These are phyloP conservation scores for Xerocomellus dryophilus DNA, from an alignment of 768 basidiomycete genomes.

Conservation along the genomic window DNA sequence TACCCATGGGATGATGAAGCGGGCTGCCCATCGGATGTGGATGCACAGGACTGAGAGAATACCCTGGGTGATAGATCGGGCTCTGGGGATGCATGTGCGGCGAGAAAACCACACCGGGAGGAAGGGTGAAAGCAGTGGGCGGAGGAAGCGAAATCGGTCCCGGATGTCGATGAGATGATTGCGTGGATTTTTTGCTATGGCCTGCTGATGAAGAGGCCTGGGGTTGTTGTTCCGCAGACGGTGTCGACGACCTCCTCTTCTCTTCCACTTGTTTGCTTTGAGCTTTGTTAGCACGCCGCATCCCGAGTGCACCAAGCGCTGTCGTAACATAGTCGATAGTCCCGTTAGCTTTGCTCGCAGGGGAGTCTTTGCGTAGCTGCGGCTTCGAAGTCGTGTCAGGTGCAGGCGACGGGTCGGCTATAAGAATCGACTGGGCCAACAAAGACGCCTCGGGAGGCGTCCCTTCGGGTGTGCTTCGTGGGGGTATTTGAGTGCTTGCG, in stretches of 20 bases:
- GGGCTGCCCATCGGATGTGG: constrained; percentile 31
- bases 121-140: constrained; percentile 45
- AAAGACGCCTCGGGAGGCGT: constrained; percentile 2
- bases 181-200: constrained; percentile 14
- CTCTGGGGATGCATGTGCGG: constrained; percentile 36
- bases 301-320: constrained; percentile 27
- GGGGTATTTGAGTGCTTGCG: neutral
- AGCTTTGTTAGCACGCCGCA: constrained; percentile 29
- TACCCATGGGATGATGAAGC: constrained; percentile 40
- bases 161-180: constrained; percentile 51
- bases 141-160: constrained; percentile 70
- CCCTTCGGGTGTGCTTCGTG: constrained; percentile 6
- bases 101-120: constrained; percentile 35
- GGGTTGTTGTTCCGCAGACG: constrained; percentile 18
- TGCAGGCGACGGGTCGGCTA: constrained; percentile 1
- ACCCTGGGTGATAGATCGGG: constrained; percentile 39
- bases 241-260: constrained; percentile 13
- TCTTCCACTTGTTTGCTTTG: constrained; percentile 26
- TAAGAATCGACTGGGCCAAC: constrained; percentile 19
- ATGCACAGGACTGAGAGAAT: constrained; percentile 30
- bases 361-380: constrained; percentile 10
- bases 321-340: constrained; percentile 15
- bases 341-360: constrained; percentile 18
- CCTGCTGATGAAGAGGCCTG: constrained; percentile 7
- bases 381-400: constrained; percentile 16